A percentile compares a stretch with the other conserved stretches of the same genome.
These are phyloP conservation scores for Setaria viridis DNA, from an alignment of 202 grass and related monocot genomes.

Conservation along the genomic window DNA sequence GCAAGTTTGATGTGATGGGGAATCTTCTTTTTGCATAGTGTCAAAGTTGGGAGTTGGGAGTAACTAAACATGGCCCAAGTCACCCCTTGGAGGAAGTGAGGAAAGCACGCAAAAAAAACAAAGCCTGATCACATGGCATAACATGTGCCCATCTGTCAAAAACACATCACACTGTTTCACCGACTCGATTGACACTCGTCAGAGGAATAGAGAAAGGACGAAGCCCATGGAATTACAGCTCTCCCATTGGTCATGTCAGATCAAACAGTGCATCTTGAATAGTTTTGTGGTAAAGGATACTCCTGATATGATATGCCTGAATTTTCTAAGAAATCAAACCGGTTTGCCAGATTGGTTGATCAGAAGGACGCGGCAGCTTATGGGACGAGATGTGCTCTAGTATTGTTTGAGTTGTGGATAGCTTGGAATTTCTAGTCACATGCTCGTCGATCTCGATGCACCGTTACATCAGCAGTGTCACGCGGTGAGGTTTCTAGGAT, in stretches of 20 bases:
- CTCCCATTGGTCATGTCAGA: slow-evolving; percentile 34
- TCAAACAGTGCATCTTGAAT: background rate
- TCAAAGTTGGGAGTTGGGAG: no score
- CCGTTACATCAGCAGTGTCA: slow-evolving; percentile 28
- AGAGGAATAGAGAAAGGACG: background rate
- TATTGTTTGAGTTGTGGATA: slow-evolving; percentile 38
- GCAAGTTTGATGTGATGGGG: no score
- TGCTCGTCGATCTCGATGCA: slow-evolving; percentile 56
- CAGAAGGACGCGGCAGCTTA: slow-evolving; percentile 28
- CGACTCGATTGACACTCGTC: slow-evolving; percentile 27
- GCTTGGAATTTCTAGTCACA: slow-evolving; percentile 44
- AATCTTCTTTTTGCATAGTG: no score
- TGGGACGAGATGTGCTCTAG: background rate
- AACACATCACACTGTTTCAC: slow-evolving; percentile 37
- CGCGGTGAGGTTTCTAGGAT: background rate
- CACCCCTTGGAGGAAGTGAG: background rate
- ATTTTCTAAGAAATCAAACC: slow-evolving; percentile 8
- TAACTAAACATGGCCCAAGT: no score
- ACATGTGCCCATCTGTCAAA: slow-evolving; percentile 39
- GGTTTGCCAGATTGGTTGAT: slow-evolving; percentile 17
- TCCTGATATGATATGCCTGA: background rate
- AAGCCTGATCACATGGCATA: slow-evolving; percentile 31
- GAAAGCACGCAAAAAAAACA: background rate
- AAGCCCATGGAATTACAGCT: slow-evolving; percentile 2
- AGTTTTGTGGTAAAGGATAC: background rate